Evolutionary conservation across 768 basidiomycete genomes (phyloP).

Genomic region (Tulasnella sp.): DNA sequence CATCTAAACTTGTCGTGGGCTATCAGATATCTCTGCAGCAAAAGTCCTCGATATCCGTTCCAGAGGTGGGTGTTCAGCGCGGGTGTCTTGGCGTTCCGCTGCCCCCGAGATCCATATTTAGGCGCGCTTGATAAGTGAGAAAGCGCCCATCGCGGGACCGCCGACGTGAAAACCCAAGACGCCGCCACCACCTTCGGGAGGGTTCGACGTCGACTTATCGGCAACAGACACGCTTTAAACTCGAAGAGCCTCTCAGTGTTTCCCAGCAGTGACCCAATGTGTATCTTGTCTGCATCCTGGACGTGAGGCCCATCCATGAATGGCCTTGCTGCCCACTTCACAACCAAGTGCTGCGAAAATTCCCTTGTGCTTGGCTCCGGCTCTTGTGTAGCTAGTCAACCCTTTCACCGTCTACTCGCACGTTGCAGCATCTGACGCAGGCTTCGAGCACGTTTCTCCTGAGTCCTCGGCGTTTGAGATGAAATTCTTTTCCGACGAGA

Average conservation of each 20-base stretch:
- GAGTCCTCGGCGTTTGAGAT: background rate
- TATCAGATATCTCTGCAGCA: background rate
- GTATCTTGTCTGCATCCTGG: background rate
- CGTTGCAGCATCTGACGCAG: background rate
- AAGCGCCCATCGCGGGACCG: background rate
- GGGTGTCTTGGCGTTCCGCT: background rate
- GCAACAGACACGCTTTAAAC: background rate
- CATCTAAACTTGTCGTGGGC: background rate
- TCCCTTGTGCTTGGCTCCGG: background rate
- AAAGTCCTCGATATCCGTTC: background rate
- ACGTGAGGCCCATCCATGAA: too few relatives aligned
- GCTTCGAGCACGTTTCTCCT: slow-evolving; percentile 3
- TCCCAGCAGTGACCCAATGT: background rate
- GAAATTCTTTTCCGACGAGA: background rate
- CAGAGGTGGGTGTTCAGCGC: background rate
- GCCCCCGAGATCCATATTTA: background rate
- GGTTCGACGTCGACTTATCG: background rate
- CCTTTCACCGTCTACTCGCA: background rate
- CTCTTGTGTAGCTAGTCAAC: background rate
- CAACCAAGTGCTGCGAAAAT: background rate
- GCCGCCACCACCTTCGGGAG: background rate
- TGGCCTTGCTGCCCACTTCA: background rate
- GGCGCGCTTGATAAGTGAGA: background rate
- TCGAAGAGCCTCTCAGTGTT: background rate
- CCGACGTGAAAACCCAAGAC: background rate